phyloP scores from a whole-genome alignment of 495 filamentous ascomycete genomes.

The Penicillium steckii region DNA sequence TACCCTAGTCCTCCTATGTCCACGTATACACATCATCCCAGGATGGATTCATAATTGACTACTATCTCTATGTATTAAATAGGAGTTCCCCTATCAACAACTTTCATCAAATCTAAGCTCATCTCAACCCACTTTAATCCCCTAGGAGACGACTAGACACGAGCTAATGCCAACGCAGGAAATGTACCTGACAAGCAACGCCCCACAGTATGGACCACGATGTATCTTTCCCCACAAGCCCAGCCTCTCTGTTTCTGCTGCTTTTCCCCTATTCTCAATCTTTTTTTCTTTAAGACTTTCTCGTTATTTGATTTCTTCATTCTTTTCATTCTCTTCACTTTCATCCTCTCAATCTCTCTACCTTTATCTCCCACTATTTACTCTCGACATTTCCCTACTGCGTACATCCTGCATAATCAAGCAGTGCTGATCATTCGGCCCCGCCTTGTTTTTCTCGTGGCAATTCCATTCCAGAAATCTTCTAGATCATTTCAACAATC shows the following conservation, averaged over 20 bases:
- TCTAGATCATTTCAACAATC: conserved; percentile 11
- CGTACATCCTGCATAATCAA: neutral
- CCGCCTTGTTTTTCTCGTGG: conserved; percentile 11
- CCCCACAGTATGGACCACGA: neutral
- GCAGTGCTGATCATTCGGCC: conserved; percentile 11
- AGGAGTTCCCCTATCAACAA: too few species aligned
- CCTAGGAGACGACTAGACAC: too few species aligned
- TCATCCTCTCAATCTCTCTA: neutral
- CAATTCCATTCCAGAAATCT: conserved; percentile 21
- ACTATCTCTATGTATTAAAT: too few species aligned
- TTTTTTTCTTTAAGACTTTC: neutral
- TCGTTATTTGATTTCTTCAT: neutral
- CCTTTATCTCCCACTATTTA: neutral
- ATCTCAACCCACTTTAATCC: neutral
- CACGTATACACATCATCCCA: too few species aligned
- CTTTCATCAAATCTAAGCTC: neutral
- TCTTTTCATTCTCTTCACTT: neutral
- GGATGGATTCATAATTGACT: too few species aligned
- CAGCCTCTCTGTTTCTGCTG: conserved; percentile 26
- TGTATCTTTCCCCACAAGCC: conserved; percentile 19
- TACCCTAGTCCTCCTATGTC: neutral
- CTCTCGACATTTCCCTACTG: neutral
- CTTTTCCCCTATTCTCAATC: conserved; percentile 9
- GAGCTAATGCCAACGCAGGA: too few species aligned
- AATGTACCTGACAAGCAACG: neutral